phyloP scores from a whole-genome alignment of 202 grass and related monocot genomes.

The Zoysia matrella region DNA sequence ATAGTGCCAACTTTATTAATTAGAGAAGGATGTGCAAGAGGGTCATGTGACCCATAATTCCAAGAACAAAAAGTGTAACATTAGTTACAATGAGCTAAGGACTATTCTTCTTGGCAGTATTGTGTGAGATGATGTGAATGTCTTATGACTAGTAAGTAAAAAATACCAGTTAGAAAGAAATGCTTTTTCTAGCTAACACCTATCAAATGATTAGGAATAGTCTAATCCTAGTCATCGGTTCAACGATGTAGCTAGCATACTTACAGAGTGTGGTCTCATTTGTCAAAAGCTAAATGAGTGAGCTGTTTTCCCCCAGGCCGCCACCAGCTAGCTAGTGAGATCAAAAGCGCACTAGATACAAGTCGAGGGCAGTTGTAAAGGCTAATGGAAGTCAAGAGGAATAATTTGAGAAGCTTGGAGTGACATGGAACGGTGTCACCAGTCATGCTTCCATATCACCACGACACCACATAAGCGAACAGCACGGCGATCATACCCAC shows the following conservation, averaged over 20 bases:
- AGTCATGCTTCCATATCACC: slow-evolving; percentile 35
- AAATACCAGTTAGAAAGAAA: not conserved
- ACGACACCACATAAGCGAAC: slow-evolving; percentile 17
- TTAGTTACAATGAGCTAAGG: too few relatives aligned
- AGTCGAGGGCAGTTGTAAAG: slow-evolving; percentile 46
- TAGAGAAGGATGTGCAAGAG: too few relatives aligned
- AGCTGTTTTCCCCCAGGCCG: not conserved
- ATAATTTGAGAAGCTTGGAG: not conserved
- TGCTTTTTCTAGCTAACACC: not conserved
- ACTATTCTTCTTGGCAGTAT: too few relatives aligned
- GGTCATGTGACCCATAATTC: too few relatives aligned
- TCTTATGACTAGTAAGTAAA: slow-evolving; percentile 38
- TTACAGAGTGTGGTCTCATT: slow-evolving; percentile 30
- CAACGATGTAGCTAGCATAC: not conserved
- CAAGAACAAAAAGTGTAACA: too few relatives aligned
- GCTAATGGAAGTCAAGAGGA: slow-evolving; percentile 34
- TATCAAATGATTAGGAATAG: slow-evolving; percentile 24
- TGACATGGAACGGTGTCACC: not conserved
- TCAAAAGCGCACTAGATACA: slow-evolving; percentile 31
- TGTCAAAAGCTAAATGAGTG: slow-evolving; percentile 41
- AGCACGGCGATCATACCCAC: slow-evolving; percentile 39
- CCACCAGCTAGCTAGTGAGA: not conserved
- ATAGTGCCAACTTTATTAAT: too few relatives aligned
- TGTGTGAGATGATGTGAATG: slow-evolving; percentile 5
- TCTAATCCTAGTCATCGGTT: not conserved